Base-by-base conservation (phyloP, 768 basidiomycete genomes). In the Neoboletus brunneissimus region DNA sequence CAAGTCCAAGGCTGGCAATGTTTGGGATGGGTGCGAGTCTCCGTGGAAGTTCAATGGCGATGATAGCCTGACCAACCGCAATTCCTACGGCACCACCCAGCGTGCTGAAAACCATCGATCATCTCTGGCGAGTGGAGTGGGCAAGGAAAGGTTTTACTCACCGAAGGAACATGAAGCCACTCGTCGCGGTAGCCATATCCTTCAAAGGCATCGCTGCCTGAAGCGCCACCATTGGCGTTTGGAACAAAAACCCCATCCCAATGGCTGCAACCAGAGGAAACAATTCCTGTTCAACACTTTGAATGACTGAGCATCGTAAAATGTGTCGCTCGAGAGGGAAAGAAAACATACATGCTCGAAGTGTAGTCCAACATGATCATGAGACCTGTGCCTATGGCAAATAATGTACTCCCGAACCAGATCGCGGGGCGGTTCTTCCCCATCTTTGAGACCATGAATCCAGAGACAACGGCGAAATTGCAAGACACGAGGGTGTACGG, bases 191-290 rank as follows among this genome's bases (percentile, higher is more conserved):
- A 1, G 89, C 89, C 88, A 92, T 91, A 60, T 91, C 88, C 61
- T 83, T 85, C 29, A 89, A 67, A 1, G 90, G 90, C 89, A 92
- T 92, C 2, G 89, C 85, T 4, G 88, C 87, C 71, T 92, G 90
- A n/a, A 92, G 71, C 11, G 78, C 86, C 57, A 89, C 86, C 32
- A 89, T 71, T 0, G 87, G 88, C 3, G 71, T 69, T 76, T 83
- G 81, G 77, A 87, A 87, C 40, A 89, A 69, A 60, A 76, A 78
- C 0, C 88, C 88, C 13, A 83, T 64, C 0, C 87, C 88, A 13
- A 84, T 27, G 8, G 86, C 80, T 15, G 85, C 77, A 20, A 92
- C 69, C 10, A 91, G 70, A 3, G 86, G 84, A 60, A 78, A 88
- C 4, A 91, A 46, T 10, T 80, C 81, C 67, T 87, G 81, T 61